phyloP scores from a whole-genome alignment of 2,329 filamentous ascomycete genomes.

The Neurospora sp. region DNA sequence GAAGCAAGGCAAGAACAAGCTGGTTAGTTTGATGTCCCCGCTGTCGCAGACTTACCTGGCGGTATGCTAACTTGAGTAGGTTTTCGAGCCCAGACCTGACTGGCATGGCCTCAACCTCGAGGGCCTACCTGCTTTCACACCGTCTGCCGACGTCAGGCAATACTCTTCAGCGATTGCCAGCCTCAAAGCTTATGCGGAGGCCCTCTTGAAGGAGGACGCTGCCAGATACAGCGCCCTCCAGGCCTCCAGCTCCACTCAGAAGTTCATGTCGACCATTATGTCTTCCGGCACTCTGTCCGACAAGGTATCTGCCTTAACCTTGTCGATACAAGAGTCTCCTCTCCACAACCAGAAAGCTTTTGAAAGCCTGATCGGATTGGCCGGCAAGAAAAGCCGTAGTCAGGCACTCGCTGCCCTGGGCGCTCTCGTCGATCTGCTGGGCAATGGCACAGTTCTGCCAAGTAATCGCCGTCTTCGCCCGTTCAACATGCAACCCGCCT shows the following conservation, averaged over 20 bases:
- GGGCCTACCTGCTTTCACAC: conserved; percentile 31
- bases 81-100: conserved; percentile 47
- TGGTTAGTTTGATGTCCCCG: conserved; percentile 27
- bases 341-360: conserved; percentile 85
- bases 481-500: conserved; percentile 69
- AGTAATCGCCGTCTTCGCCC: conserved; percentile 68
- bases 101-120: conserved; percentile 41
- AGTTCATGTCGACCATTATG: conserved; percentile 97
- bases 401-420: conserved; percentile 89
- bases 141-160: conserved; percentile 32
- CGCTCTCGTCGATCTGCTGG: conserved; percentile 88
- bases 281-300: conserved; percentile 90
- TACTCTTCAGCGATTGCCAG: conserved; percentile 35
- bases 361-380: conserved; percentile 70
- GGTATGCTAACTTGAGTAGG: conserved; percentile 24
- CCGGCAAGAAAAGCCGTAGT: conserved; percentile 87
- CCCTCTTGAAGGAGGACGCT: conserved; percentile 69
- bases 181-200: conserved; percentile 60
- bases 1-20: conserved; percentile 18
- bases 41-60: not conserved
- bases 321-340: conserved; percentile 92
- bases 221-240: conserved; percentile 63
- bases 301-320: conserved; percentile 88
- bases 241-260: conserved; percentile 77
- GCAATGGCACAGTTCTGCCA: conserved; percentile 77